Evolutionary conservation across 192 early-diverging fungal species (phyloP), one percentile per base, ranked within the genome.

Genomic region (Podila epigama): DNA sequence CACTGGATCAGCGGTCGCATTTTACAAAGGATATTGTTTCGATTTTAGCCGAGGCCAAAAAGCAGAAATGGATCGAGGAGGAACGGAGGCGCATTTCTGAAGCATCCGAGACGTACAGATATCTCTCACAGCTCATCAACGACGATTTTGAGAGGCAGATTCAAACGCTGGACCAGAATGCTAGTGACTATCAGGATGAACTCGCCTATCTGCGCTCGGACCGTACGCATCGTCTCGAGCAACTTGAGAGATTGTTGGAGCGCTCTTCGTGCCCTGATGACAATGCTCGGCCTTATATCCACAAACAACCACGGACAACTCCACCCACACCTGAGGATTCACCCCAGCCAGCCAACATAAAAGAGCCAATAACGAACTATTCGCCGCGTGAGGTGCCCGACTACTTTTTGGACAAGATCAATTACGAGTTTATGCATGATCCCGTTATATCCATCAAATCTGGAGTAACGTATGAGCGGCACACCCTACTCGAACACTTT

Each of bases 401-500:
- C 37, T 80, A 83, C 58, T 85, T 90, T 58, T 42, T 83, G 44
- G 91, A 83, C 27, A 88, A 93, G 69, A 93, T 96, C 29, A 88
- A 86, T 5, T 96, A 94, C 61, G 91, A 94, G 58, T 75, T 95
- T 33, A 94, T 96, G 92, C 87, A 88, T 36, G 93, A 95, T 79
- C 88, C 93, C 2, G 87, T 92, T 16, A 80, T 89, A 25, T 77
- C 73, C 11, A 75, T 73, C n/a, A 82, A 75, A 58, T 82, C 73
- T 11, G 91, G 90, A 1, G 90, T 90, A 27, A 92, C 83, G 4
- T 96, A 94, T 67, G 94, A 95, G 68, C 87, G 92, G 32, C 66
- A 81, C 13, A 88, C 90, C 28, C 81, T 96, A n/a, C 61, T 88
- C 32, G 83, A 92, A 41, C 93, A 96, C 65, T 85, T 96, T 48